Evolutionary conservation across 2,329 filamentous ascomycete species (phyloP), one percentile per base, ranked within the genome.

Genomic region (Neurospora sp.): DNA sequence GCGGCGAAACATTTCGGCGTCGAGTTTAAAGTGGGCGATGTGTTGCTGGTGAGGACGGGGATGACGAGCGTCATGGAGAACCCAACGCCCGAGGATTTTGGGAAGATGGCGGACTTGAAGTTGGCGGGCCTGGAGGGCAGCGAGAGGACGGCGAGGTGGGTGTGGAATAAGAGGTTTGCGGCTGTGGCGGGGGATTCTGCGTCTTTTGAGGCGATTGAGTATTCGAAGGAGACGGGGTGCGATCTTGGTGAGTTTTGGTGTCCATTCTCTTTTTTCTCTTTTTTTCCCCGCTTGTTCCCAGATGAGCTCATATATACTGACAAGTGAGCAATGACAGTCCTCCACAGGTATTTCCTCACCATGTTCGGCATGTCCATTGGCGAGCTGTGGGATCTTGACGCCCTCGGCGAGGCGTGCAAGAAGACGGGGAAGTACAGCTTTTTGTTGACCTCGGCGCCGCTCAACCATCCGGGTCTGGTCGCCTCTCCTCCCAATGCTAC

Each of bases 131-230:
- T 84, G 62, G 80, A 87, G 46, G 84, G 83, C 0, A 76, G 75
- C 2, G 79, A 86, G 66, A 84, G 84, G 65, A 84, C 89, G 4
- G 80, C 87, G 8, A 84, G 86, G 68, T 92, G 89, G 89, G 72
- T 92, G 70, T 90, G 91, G 81, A 88, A 92, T 75, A 86, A 84
- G 73, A 88, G 89, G 68, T 92, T 92, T 73, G 83, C 89, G 0
- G 87, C 86, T 0, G 88, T 90, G 1, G 88, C 85, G 0, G 87
- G 88, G 0, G 90, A 92, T 76, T 81, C 84, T 12, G 86, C 85
- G 23, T 82, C 85, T 0, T 91, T 92, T 72, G 90, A 92, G 79
- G 83, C 85, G 0, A 86, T 87, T 78, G 72, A 78, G 5, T 82
- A 82, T 1, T 77, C 78, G 0, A 43, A 69, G 0, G 80, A 78